Evolutionary conservation across 2,329 filamentous ascomycete genomes (phyloP), one percentile per base, ranked within the genome.

Genomic region (Pestalotiopsis sp.): DNA sequence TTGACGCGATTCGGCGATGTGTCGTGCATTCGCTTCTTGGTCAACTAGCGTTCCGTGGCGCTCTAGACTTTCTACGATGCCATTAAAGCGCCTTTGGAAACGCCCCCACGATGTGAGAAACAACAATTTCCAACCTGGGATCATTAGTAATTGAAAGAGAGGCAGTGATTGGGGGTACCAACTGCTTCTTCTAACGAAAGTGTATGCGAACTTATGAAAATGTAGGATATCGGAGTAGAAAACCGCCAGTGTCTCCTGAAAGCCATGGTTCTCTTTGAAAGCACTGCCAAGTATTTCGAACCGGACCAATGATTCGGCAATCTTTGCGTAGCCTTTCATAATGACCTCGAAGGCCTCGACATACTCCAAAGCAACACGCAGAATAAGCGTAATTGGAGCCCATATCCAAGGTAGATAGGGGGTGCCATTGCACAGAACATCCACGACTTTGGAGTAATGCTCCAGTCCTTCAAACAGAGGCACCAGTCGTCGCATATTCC

Each of bases 171-270:
- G n/a, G n/a, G n/a, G n/a, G n/a, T n/a, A n/a, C 81, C 80, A 83
- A 1, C 75, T 65, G 17, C 73, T 78, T 36, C 78, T 70, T 0
- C 78, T 74, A 20, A 87, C 78, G 57, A 85, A 85, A 14, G 80
- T 80, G 68, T 87, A 86, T 0, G 83, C 82, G 2, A 80, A 61
- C 25, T 79, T 79, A 64, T 87, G 85, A 49, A 87, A 87, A 13
- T 81, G 69, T 0, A 87, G 74, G 23, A 87, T 85, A n/a, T 87
- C 83, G 0, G 79, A 73, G 56, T 86, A 87, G 40, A 84, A 83
- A 0, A 82, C 68, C 0, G 81, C 82, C 0, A 86, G 69, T 0
- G 81, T 78, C 12, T 80, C 71, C 41, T 85, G 81, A 40, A 87
- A 81, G 0, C 80, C 73, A 0, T 69, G 38, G 4, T 82, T 72